Evolutionary conservation across 768 basidiomycete species (phyloP).

Genomic region (Tulasnella sp.): DNA sequence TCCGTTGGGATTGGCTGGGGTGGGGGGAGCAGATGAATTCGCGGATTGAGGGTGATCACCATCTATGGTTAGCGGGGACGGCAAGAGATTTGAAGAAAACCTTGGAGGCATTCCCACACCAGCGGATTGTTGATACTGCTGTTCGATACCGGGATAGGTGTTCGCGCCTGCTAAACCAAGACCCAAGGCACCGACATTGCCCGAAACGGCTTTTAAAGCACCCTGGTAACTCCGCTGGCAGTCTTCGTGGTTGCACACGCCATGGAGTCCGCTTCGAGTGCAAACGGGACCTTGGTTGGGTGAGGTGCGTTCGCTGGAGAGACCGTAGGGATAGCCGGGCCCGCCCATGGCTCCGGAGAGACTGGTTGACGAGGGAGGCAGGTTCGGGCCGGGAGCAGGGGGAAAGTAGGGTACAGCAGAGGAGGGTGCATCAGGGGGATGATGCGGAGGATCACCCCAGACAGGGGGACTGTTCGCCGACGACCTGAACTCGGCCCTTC

Average conservation of each 20-base stretch:
- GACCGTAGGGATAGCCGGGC: not conserved
- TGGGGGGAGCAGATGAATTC: too few species aligned
- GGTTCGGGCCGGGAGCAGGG: not conserved
- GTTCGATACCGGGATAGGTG: not conserved
- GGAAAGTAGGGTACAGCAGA: not conserved
- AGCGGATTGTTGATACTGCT: too few species aligned
- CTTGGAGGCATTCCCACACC: not conserved
- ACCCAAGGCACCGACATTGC: constrained; percentile 24
- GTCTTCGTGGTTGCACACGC: constrained; percentile 31
- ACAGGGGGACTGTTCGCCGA: constrained; percentile 24
- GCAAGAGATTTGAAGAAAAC: not conserved
- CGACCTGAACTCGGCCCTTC: constrained; percentile 58
- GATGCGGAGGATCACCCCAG: constrained; percentile 8
- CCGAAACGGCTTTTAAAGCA: constrained; percentile 28
- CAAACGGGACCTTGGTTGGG: not conserved
- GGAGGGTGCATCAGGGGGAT: not conserved
- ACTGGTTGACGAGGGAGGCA: not conserved
- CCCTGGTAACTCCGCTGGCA: constrained; percentile 34
- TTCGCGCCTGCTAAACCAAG: constrained; percentile 20
- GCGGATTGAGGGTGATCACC: not conserved
- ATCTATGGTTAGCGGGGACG: not conserved
- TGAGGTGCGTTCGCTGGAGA: not conserved
- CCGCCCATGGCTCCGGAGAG: constrained; percentile 4
- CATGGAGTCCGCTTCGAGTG: not conserved
- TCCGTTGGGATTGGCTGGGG: not conserved